Evolutionary conservation across 2,329 filamentous ascomycete genomes (phyloP), one percentile per base, ranked within the genome.

Genomic region (Penicillium sp.): DNA sequence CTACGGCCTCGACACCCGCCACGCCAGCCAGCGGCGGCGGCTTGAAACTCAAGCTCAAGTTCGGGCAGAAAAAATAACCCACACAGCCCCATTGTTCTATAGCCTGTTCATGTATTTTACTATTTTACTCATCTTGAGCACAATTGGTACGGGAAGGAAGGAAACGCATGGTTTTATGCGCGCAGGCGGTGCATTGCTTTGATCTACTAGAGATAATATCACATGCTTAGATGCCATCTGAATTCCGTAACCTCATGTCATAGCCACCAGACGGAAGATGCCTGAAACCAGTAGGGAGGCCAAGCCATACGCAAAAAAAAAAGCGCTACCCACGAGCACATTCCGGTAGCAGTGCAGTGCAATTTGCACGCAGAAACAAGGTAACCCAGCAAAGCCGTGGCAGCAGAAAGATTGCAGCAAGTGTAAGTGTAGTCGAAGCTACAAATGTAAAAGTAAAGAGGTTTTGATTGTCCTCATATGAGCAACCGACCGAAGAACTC

Each of bases 21-120:
- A 68, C 66, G 1, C 69, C 67, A 29, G 57, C 59, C 29, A 65
- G 65, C 39, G 66, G 65, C 23, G 67, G 70, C 16, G 70, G 70
- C 31, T 57, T 76, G 45, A 77, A 76, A 57, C 59, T 77, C 16
- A 77, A 76, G 60, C 58, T 75, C 47, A 75, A 73, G 50, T 62
- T 74, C 46, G 68, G 67, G 47, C 61, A 65, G 42, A 65, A 67
- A 39, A 69, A 71, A 64, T 70, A 53, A 51, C 21, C 39, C 38
- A 7, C 4, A n/a, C 9, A 38, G 13, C 2, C 12, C 23, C 13
- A 8, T 23, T 51, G 42, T 45, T 50, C n/a, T 41, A 50, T 51
- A 39, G 16, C 46, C 39, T 52, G 34, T 49, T 49, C 60, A 52
- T 65, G 59, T 58, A 59, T 52, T 59, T 36, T 58, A 52, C 41